Percentiles rank a stretch among this genome's conserved stretches.
phyloP scores from a whole-genome alignment of 2,329 filamentous ascomycete genomes.

The Cladosporium colombiae region DNA sequence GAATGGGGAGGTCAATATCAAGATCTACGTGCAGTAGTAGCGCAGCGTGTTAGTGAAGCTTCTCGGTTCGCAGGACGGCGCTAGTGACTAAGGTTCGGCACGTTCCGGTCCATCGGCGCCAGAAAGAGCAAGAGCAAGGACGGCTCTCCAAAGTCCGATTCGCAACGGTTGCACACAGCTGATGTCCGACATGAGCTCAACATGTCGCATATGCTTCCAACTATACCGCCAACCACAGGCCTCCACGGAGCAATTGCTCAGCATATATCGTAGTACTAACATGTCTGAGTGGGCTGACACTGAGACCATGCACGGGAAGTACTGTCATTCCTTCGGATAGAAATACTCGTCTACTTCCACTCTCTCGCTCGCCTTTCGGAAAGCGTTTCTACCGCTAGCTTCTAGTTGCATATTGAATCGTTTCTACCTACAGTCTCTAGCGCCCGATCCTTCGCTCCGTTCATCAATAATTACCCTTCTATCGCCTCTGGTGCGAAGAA shows the following conservation, averaged over 20 bases:
- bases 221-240: not conserved
- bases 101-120: not conserved
- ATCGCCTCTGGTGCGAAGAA: not conserved
- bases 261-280: constrained; percentile 7
- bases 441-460: not conserved
- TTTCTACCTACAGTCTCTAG: not conserved
- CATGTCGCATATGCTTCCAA: not conserved
- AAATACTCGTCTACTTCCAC: not conserved
- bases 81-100: constrained; percentile 1
- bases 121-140: not conserved
- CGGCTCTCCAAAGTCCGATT: constrained; percentile 6
- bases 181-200: constrained; percentile 2
- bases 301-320: not conserved
- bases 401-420: not conserved
- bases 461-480: not conserved
- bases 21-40: not conserved
- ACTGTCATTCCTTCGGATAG: not conserved
- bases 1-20: not conserved
- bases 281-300: constrained; percentile 5
- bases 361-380: not conserved
- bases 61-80: not conserved
- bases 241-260: constrained; percentile 14
- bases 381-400: not conserved
- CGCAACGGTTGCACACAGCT: not conserved
- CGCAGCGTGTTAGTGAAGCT: constrained; percentile 7